Conservation (phyloP, 164 flowering plant genomes). For the grape (Vitis vinifera) region DNA sequence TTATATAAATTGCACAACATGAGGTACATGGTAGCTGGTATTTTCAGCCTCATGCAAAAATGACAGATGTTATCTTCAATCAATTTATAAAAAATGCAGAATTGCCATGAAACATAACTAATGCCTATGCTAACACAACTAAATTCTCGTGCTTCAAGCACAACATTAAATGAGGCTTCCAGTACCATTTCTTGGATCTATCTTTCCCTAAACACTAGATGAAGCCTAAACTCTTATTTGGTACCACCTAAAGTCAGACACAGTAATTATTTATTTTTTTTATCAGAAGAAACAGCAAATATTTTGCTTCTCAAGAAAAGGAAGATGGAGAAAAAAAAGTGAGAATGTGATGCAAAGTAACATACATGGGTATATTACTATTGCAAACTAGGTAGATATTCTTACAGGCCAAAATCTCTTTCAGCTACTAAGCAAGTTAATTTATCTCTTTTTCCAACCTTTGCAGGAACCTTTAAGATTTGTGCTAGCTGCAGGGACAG, state of each 20-base stretch:
- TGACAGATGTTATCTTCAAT: no score
- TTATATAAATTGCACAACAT: no score
- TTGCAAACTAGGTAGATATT: no score
- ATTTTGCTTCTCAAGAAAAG: not conserved
- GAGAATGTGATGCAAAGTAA: not conserved
- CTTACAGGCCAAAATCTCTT: no score
- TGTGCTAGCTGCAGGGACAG: constrained; percentile 84
- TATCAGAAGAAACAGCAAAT: not conserved
- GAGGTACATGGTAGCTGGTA: no score
- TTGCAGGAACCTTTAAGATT: constrained; percentile 90
- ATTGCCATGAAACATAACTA: no score
- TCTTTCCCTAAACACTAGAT: not conserved
- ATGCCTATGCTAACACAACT: no score
- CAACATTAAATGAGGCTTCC: no score
- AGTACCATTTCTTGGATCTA: not conserved
- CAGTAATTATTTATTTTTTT: not conserved
- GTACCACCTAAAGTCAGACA: not conserved
- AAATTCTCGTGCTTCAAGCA: no score
- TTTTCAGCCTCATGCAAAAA: no score
- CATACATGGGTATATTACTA: no score
- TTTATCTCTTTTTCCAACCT: not conserved
- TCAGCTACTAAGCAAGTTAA: not conserved
- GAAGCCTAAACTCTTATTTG: not conserved
- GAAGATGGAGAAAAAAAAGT: not conserved
- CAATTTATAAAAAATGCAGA: no score